Evolutionary conservation across 441 rosid genomes (phyloP), one percentile per base, ranked within the genome.

Genomic region (Flueggea neowawraea): DNA sequence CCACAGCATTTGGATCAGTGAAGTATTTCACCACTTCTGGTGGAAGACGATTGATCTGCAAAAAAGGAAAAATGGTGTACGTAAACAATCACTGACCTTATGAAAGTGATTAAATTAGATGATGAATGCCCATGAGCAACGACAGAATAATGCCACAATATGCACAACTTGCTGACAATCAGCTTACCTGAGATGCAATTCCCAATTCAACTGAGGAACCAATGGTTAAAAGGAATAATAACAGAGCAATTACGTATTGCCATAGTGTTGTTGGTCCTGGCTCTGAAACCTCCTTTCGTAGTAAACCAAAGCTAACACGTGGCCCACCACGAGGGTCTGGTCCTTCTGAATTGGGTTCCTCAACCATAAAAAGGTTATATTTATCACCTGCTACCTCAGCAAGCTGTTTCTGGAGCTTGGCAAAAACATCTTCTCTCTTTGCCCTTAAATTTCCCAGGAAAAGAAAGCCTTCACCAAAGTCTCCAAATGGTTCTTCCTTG

Each of bases 401-500:
- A 68, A 91, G 79, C 81, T 76, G 88, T 32, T 55, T 81, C 64
- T 82, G 99, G 31, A 94, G 88, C 78, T 85, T 89, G 61, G 87
- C 75, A 72, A 89, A 94, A 62, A 94, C 92, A 73, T 87, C 86
- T 57, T 91, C 97, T 56, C 91, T 82, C 52, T 82, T 83, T 31
- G 84, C 94, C 79, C 99, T 86, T 64, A 94, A 81, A 73, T 91
- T 94, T 65, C 99, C 97, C 44, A 91, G 84, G 75, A 94, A 91
- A 52, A 94, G 94, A 57, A 80, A 76, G 71, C 99, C 99, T 68
- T 91, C 96, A 4, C 92, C 96, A n/a, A 89, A 77, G 62, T 91
- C 96, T 47, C 99, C 99, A 76, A 91, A 94, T 31, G 92, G 94
- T 80, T 94, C 99, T 87, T 94, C 97, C 78, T 87, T 91, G 12